A percentile compares a stretch with the other conserved stretches of the same genome.
Conservation (phyloP, 2,329 filamentous ascomycete species). For the Paecilomyces variotii region DNA sequence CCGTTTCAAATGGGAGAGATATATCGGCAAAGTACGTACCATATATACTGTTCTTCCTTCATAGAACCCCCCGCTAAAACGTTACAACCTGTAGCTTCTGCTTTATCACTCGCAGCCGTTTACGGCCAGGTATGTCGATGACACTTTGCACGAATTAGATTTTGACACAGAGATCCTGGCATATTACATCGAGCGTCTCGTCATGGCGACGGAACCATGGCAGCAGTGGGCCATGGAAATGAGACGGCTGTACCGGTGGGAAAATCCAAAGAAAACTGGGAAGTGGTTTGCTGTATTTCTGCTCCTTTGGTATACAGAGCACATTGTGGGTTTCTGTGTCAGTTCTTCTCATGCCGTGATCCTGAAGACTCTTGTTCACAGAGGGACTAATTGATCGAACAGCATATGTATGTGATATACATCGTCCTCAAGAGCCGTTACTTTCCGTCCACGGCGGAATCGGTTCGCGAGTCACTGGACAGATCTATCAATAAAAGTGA, state of each 20-base stretch:
- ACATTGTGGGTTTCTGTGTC: slow-evolving; percentile 26
- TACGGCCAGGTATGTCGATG: slow-evolving; percentile 26
- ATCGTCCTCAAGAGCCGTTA: too few species aligned
- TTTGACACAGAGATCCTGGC: slow-evolving; percentile 29
- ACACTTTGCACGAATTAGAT: slow-evolving; percentile 21
- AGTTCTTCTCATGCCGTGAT: neutral
- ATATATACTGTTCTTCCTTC: neutral
- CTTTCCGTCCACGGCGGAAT: slow-evolving; percentile 28
- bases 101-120: slow-evolving; percentile 28
- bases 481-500: slow-evolving; percentile 20
- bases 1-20: slow-evolving; percentile 24
- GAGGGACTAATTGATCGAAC: too few species aligned
- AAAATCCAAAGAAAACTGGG: slow-evolving; percentile 24
- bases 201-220: slow-evolving; percentile 34
- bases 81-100: slow-evolving; percentile 13
- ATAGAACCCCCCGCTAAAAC: slow-evolving; percentile 2
- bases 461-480: slow-evolving; percentile 25
- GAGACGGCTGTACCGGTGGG: slow-evolving; percentile 32
- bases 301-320: slow-evolving; percentile 29
- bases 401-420: too few species aligned
- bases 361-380: neutral
- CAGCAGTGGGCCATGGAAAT: slow-evolving; percentile 31
- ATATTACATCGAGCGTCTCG: slow-evolving; percentile 28
- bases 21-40: slow-evolving; percentile 21
- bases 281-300: slow-evolving; percentile 29